Evolutionary conservation across 1,284 basidiomycete genomes (phyloP), one percentile per base, ranked within the genome.

Genomic region (Chondrostereum purpureum): DNA sequence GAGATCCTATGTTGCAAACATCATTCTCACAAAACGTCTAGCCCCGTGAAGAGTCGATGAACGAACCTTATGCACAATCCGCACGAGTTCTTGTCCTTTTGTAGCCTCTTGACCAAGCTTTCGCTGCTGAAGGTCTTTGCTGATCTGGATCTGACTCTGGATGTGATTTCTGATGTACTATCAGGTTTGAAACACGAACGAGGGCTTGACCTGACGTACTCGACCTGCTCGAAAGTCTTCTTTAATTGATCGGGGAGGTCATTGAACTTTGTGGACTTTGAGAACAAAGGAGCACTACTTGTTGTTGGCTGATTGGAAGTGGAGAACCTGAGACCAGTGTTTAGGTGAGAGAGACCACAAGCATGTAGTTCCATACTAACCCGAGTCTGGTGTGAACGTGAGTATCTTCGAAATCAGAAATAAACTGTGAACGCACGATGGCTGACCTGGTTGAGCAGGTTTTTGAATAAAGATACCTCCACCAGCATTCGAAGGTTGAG

Each of bases 261-360:
- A 43, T 92, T 89, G 61, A 89, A 92, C 58, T 88, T 90, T 0
- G 87, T 88, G 0, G 78, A 75, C 58, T 80, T 87, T 13, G 74
- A 77, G 55, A 88, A 83, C 1, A 70, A 60, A n/a, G 73, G 70
- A 19, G 69, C 64, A 2, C 69, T 70, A 21, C 55, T 39, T 34
- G 53, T 20, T 19, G n/a, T n/a, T n/a, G n/a, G n/a, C n/a, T n/a
- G n/a, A n/a, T n/a, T n/a, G n/a, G n/a, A n/a, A n/a, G n/a, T 56
- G 24, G 55, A 49, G 8, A 52, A 51, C 11, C 42, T 45, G 19
- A 44, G 44, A 36, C 46, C 43, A 34, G 51, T 51, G 35, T 49
- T 54, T 45, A 49, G 53, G 31, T 52, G 55, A 36, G 45, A 49
- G 42, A 39, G 36, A 8, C 55, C 55, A 44, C 56, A 58, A 2